phyloP scores from a whole-genome alignment of 805 yeast species.

The Martiniozyma abietophila region DNA sequence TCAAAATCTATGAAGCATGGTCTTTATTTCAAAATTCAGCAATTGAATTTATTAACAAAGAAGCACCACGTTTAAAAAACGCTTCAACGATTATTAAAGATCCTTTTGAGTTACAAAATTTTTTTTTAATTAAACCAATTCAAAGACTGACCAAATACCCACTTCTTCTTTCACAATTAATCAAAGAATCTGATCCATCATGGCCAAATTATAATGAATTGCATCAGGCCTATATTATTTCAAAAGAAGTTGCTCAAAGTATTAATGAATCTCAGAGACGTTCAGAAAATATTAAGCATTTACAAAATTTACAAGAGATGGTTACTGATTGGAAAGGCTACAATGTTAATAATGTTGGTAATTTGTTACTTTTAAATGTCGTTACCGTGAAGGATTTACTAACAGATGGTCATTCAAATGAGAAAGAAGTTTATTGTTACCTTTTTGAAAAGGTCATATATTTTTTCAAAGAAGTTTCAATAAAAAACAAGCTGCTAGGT shows the following conservation, averaged over 20 bases:
- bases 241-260: slow-evolving; percentile 75
- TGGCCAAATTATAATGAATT: slow-evolving; percentile 59
- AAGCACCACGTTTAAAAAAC: slow-evolving; percentile 45
- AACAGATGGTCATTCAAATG: slow-evolving; percentile 47
- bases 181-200: slow-evolving; percentile 49
- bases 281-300: slow-evolving; percentile 71
- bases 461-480: slow-evolving; percentile 51
- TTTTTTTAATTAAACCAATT: slow-evolving; percentile 85
- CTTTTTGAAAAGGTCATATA: slow-evolving; percentile 63
- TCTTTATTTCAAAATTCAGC: slow-evolving; percentile 86
- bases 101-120: slow-evolving; percentile 81
- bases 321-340: slow-evolving; percentile 93
- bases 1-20: slow-evolving; percentile 89
- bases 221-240: slow-evolving; percentile 56
- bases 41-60: slow-evolving; percentile 63
- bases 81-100: slow-evolving; percentile 62
- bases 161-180: slow-evolving; percentile 61
- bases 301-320: slow-evolving; percentile 59
- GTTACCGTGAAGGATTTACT: slow-evolving; percentile 57
- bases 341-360: slow-evolving; percentile 72
- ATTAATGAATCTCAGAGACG: slow-evolving; percentile 92
- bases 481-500: slow-evolving; percentile 38
- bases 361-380: slow-evolving; percentile 62
- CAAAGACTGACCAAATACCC: slow-evolving; percentile 97
- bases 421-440: slow-evolving; percentile 83